These are phyloP conservation scores for Diaporthe capsici DNA, from an alignment of 2,329 filamentous ascomycete genomes.

Conservation along the genomic window DNA sequence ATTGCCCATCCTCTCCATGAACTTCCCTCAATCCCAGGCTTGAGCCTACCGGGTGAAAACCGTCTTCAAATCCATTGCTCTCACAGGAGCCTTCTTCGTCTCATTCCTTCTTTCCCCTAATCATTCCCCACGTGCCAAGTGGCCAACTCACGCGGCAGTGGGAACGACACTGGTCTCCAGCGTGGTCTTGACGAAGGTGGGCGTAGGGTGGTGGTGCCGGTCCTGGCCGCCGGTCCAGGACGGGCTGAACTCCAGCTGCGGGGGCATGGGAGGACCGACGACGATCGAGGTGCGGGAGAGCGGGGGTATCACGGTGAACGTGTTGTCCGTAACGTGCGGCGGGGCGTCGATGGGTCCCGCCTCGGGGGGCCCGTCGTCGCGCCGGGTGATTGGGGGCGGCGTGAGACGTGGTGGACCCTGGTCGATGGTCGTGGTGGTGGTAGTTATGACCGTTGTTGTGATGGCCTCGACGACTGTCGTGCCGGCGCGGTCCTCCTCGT, in stretches of 20 bases:
- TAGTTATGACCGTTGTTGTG: too few species aligned
- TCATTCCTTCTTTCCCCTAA: neutral
- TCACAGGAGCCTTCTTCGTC: too few species aligned
- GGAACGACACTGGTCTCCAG: conserved; percentile 6
- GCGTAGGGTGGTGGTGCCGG: too few species aligned
- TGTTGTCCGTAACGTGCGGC: neutral
- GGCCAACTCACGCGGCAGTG: neutral
- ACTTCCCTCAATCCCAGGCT: neutral
- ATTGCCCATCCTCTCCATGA: neutral
- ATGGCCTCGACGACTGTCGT: too few species aligned
- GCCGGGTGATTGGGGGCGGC: neutral
- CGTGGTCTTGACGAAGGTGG: neutral
- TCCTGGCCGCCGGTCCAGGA: neutral
- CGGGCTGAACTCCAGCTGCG: neutral
- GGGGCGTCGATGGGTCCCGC: neutral
- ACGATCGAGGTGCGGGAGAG: too few species aligned
- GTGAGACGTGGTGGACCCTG: neutral
- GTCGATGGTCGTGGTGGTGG: too few species aligned
- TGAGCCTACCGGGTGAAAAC: neutral
- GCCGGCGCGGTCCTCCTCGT: neutral
- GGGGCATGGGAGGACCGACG: neutral
- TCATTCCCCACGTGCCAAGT: neutral
- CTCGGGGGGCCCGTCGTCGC: neutral
- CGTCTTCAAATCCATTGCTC: neutral
- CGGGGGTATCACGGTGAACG: neutral